These are phyloP conservation scores for Pseudocercospora fijiensis DNA, from an alignment of 2,329 filamentous ascomycete species.

Conservation along the genomic window DNA sequence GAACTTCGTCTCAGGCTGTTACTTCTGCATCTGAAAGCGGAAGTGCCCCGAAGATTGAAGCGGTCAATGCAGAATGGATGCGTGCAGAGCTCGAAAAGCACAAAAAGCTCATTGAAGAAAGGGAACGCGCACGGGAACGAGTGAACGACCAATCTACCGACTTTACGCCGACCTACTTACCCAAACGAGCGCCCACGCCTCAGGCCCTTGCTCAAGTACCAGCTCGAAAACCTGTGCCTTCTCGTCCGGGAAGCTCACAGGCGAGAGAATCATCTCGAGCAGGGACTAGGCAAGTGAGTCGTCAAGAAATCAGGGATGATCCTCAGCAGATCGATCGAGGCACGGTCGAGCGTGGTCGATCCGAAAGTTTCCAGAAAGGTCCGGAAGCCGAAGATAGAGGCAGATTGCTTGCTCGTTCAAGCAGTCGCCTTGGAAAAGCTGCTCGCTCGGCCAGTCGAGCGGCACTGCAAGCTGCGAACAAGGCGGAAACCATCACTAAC, in stretches of 20 bases:
- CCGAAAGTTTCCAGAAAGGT: slow-evolving; percentile 11
- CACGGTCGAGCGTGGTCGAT: slow-evolving; percentile 10
- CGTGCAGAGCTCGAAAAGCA: slow-evolving; percentile 45
- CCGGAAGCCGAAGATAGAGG: slow-evolving; percentile 17
- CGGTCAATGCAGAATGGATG: slow-evolving; percentile 46
- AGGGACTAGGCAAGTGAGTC: slow-evolving; percentile 10
- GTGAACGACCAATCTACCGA: slow-evolving; percentile 15
- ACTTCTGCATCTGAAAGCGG: slow-evolving; percentile 29
- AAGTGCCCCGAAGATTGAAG: slow-evolving; percentile 40
- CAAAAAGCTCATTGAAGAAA: slow-evolving; percentile 28
- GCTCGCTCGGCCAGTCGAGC: slow-evolving; percentile 23
- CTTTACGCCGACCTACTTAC: neutral
- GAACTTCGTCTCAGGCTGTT: slow-evolving; percentile 41
- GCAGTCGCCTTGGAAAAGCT: slow-evolving; percentile 19
- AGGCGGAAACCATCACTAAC: slow-evolving; percentile 27
- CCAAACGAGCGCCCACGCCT: slow-evolving; percentile 13
- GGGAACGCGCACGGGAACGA: slow-evolving; percentile 16
- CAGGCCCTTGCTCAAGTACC: slow-evolving; percentile 22
- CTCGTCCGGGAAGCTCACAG: slow-evolving; percentile 20
- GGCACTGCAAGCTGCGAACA: slow-evolving; percentile 22
- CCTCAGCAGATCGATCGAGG: slow-evolving; percentile 12
- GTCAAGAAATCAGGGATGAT: slow-evolving; percentile 8
- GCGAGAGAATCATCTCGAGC: slow-evolving; percentile 13
- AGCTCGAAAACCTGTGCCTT: slow-evolving; percentile 31
- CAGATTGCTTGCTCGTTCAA: slow-evolving; percentile 18